Evolutionary conservation across 73 alveolate genomes (phyloP).

Genomic region (Stentor roeselii): DNA sequence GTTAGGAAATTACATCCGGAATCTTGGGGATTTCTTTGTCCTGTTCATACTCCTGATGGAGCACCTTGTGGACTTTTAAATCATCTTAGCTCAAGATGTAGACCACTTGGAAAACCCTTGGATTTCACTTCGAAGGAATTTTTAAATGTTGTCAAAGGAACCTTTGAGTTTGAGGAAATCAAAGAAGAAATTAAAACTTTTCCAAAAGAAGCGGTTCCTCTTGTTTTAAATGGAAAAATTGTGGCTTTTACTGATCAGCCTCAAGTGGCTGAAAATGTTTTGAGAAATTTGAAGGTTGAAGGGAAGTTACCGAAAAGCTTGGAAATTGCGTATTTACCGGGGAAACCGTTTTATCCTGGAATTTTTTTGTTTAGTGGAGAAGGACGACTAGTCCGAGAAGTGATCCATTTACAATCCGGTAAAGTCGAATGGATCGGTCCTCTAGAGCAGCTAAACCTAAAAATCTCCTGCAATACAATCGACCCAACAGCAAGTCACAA

Average conservation of each 20-base stretch:
- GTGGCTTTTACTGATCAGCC: conserved; percentile 80
- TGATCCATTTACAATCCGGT: conserved; percentile 76
- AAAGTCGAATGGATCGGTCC: conserved; percentile 98
- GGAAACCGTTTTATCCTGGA: conserved; percentile 90
- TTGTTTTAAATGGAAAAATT: conserved; percentile 88
- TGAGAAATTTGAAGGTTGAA: conserved; percentile 36
- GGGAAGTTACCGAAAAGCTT: conserved; percentile 44
- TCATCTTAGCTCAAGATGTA: conserved; percentile 87
- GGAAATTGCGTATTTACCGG: conserved; percentile 47
- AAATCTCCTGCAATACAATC: conserved; percentile 93
- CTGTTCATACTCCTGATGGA: conserved; percentile 99
- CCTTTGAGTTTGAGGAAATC: conserved; percentile 79
- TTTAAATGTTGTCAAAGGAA: conserved; percentile 57
- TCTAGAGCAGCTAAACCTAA: conserved; percentile 92
- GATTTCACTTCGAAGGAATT: conserved; percentile 27
- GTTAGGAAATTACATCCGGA: conserved; percentile 98
- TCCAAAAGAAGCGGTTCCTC: conserved; percentile 60
- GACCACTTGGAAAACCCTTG: conserved; percentile 61
- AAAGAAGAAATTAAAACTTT: conserved; percentile 68
- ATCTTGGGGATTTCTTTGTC: conserved; percentile 99
- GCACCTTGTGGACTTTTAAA: conserved; percentile 99
- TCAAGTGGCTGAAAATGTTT: conserved; percentile 26
- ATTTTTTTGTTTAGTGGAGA: conserved; percentile 86
- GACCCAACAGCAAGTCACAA: conserved; percentile 80
- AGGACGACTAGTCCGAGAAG: conserved; percentile 98